These are phyloP conservation scores for Discostella pseudostelligera DNA, from an alignment of 108 stramenopile genomes.

Conservation along the genomic window DNA sequence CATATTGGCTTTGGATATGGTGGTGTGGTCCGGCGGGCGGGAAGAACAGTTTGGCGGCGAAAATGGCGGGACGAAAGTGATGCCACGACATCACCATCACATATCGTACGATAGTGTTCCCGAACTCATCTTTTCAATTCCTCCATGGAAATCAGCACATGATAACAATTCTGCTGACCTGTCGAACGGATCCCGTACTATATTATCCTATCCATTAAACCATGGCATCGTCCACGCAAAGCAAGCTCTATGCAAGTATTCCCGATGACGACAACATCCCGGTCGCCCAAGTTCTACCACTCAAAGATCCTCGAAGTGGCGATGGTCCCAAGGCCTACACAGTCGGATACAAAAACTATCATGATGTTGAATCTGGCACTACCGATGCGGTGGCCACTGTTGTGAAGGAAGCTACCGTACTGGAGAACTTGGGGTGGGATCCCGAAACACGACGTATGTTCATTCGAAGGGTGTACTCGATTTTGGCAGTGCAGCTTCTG, in stretches of 20 bases:
- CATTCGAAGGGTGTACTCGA: constrained; percentile 50
- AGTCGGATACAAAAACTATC: constrained; percentile 18
- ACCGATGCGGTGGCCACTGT: not conserved
- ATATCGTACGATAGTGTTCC: too few species aligned
- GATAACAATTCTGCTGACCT: too few species aligned
- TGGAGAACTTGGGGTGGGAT: constrained; percentile 50
- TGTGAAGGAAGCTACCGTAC: constrained; percentile 28
- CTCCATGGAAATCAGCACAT: too few species aligned
- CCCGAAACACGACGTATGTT: constrained; percentile 39
- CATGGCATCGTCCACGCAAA: constrained; percentile 5
- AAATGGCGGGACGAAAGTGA: not conserved
- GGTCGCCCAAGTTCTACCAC: constrained; percentile 30
- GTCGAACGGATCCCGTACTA: too few species aligned
- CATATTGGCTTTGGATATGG: too few species aligned
- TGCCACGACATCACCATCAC: too few species aligned
- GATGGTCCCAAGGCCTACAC: constrained; percentile 17
- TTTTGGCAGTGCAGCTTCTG: constrained; percentile 36
- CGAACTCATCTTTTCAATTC: too few species aligned
- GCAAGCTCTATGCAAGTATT: constrained; percentile 22
- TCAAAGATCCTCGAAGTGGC: constrained; percentile 12
- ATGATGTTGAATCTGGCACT: constrained; percentile 14
- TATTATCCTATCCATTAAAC: constrained; percentile 5
- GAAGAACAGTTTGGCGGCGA: too few species aligned
- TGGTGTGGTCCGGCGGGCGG: too few species aligned
- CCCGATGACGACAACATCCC: constrained; percentile 18